phyloP scores from a whole-genome alignment of 192 early-diverging fungal genomes.

The Radiomyces spectabilis region DNA sequence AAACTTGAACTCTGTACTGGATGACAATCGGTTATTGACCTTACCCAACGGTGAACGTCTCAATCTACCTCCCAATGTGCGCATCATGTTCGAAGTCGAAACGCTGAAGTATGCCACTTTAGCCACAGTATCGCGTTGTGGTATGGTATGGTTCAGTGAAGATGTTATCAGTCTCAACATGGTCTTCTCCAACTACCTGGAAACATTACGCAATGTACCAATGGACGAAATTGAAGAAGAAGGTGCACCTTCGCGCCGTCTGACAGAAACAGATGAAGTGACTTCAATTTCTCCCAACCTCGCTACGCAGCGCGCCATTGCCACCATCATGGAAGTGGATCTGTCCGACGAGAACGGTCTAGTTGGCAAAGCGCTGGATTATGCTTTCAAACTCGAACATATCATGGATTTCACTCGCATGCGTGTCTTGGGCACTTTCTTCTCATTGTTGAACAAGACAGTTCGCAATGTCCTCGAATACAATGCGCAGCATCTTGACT shows the following conservation, averaged over 20 bases:
- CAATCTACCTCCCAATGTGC: slow-evolving; percentile 88
- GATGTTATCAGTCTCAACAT: slow-evolving; percentile 78
- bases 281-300: slow-evolving; percentile 49
- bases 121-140: slow-evolving; percentile 97
- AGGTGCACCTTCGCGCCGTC: slow-evolving; percentile 27
- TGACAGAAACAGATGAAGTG: slow-evolving; percentile 32
- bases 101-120: slow-evolving; percentile 96
- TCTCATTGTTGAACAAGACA: slow-evolving; percentile 86
- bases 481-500: slow-evolving; percentile 88
- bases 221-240: slow-evolving; percentile 83
- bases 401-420: slow-evolving; percentile 96
- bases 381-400: slow-evolving; percentile 72
- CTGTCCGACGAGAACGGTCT: slow-evolving; percentile 65
- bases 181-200: slow-evolving; percentile 79
- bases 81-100: slow-evolving; percentile 99
- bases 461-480: slow-evolving; percentile 81
- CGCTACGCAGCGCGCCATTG: slow-evolving; percentile 68
- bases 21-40: slow-evolving; percentile 96
- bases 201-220: slow-evolving; percentile 58
- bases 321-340: slow-evolving; percentile 61
- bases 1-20: slow-evolving; percentile 94
- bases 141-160: slow-evolving; percentile 99
- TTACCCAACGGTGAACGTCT: slow-evolving; percentile 98
- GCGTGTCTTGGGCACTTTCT: slow-evolving; percentile 79
- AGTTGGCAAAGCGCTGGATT: slow-evolving; percentile 61